Conservation (phyloP, 164 flowering plant genomes). For the Cinnamomum micranthum region DNA sequence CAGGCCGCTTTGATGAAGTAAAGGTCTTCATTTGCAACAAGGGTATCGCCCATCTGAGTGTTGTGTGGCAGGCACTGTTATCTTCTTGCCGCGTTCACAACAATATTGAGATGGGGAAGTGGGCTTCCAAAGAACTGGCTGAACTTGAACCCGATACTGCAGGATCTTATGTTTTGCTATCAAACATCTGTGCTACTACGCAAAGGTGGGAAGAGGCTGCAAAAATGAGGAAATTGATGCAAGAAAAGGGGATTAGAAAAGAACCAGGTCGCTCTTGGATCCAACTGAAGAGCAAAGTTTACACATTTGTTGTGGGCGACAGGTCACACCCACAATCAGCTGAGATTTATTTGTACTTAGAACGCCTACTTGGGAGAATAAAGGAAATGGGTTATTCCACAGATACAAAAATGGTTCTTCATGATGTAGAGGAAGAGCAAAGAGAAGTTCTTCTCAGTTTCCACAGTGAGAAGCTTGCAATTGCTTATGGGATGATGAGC, state of each 20-base stretch:
- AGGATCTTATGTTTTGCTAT: conserved; percentile 41
- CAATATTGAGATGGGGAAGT: conserved; percentile 42
- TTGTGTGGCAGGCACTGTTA: conserved; percentile 62
- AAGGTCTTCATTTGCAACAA: conserved; percentile 47
- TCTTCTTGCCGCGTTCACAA: conserved; percentile 64
- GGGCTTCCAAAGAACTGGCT: conserved; percentile 40
- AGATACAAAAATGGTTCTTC: conserved; percentile 26
- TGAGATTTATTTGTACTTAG: conserved; percentile 38
- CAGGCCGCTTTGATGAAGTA: conserved; percentile 49
- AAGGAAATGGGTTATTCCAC: conserved; percentile 42
- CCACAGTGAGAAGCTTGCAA: conserved; percentile 52
- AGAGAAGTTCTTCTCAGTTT: conserved; percentile 34
- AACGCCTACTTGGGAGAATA: conserved; percentile 30
- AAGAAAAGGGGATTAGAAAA: conserved; percentile 41
- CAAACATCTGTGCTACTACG: conserved; percentile 42
- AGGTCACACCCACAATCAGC: conserved; percentile 30
- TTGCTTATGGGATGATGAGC: conserved; percentile 41
- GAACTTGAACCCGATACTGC: conserved; percentile 38
- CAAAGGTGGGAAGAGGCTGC: conserved; percentile 59
- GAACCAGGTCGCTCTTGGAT: conserved; percentile 65
- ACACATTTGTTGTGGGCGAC: conserved; percentile 38
- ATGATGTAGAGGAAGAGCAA: conserved; percentile 50
- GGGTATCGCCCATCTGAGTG: conserved; percentile 27
- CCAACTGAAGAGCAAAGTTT: conserved; percentile 34
- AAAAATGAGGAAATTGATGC: conserved; percentile 49